Conservation (phyloP, 768 basidiomycete genomes). For the Leucogyrophana mollusca region DNA sequence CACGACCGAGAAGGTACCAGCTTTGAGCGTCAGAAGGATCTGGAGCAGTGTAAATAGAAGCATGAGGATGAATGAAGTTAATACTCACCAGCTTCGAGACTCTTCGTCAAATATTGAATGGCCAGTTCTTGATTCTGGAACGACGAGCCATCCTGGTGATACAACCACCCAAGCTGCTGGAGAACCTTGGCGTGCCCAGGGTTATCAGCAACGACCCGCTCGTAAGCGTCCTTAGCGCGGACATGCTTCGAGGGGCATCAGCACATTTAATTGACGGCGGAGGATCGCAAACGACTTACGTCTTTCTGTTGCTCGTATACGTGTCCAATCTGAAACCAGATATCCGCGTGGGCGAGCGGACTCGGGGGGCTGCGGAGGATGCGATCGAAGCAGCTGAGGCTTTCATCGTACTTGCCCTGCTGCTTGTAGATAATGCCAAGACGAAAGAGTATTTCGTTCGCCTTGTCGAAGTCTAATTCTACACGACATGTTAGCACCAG, state of each 20-base stretch:
- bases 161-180: conserved; percentile 97
- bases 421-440: conserved; percentile 99
- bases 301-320: conserved; percentile 98
- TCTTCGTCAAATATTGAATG: conserved; percentile 91
- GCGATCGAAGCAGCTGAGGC: conserved; percentile 90
- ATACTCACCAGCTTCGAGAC: conserved; percentile 85
- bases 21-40: conserved; percentile 96
- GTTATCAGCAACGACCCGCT: conserved; percentile 90
- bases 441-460: conserved; percentile 97
- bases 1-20: conserved; percentile 98
- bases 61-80: conserved; percentile 2
- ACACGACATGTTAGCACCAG: conserved; percentile 26
- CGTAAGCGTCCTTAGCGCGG: conserved; percentile 92
- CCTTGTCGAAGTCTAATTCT: conserved; percentile 88
- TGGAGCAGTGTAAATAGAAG: conserved; percentile 33
- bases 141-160: conserved; percentile 91
- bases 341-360: conserved; percentile 94
- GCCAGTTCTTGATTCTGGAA: conserved; percentile 97
- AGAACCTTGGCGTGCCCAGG: conserved; percentile 95
- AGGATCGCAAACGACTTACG: conserved; percentile 44
- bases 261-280: conserved; percentile 3
- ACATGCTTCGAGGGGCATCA: conserved; percentile 56
- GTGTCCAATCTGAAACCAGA: conserved; percentile 99
- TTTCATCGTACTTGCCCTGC: conserved; percentile 89
- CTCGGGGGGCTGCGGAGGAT: conserved; percentile 95